Evolutionary conservation across 2,329 filamentous ascomycete species (phyloP).

Genomic region (Colletotrichum musicola): DNA sequence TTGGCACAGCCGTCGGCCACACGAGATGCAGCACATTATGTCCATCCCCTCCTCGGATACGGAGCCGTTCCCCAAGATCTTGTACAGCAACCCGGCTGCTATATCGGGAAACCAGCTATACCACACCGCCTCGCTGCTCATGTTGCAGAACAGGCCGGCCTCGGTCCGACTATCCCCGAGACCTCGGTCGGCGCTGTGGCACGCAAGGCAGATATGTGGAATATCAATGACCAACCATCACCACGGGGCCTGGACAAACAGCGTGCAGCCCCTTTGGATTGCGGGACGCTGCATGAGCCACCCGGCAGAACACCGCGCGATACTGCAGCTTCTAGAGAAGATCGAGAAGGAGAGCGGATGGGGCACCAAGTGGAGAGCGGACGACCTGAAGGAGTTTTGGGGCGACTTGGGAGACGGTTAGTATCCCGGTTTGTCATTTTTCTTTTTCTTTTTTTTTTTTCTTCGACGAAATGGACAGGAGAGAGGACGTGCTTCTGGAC

Average conservation of each 20-base stretch:
- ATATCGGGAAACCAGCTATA: conserved; percentile 70
- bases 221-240: conserved; percentile 69
- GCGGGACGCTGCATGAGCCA: conserved; percentile 68
- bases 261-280: conserved; percentile 69
- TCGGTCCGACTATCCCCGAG: conserved; percentile 36
- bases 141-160: conserved; percentile 59
- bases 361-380: conserved; percentile 65
- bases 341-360: conserved; percentile 67
- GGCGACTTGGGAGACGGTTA: conserved; percentile 43
- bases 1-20: conserved; percentile 61
- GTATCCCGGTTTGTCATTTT: conserved; percentile 32
- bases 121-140: conserved; percentile 66
- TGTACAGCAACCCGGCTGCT: conserved; percentile 66
- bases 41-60: conserved; percentile 50
- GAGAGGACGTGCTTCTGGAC: not conserved
- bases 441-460: not conserved
- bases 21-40: conserved; percentile 60
- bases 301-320: conserved; percentile 53
- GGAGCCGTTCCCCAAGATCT: conserved; percentile 62
- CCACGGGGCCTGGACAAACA: conserved; percentile 67
- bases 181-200: conserved; percentile 62
- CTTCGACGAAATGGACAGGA: conserved; percentile 11
- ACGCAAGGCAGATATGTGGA: conserved; percentile 67
- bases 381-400: conserved; percentile 61
- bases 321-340: conserved; percentile 59